Percentiles rank a stretch among this genome's conserved stretches.
Evolutionary conservation across 2,329 filamentous ascomycete genomes (phyloP).

Genomic region (Fusarium aywerte): DNA sequence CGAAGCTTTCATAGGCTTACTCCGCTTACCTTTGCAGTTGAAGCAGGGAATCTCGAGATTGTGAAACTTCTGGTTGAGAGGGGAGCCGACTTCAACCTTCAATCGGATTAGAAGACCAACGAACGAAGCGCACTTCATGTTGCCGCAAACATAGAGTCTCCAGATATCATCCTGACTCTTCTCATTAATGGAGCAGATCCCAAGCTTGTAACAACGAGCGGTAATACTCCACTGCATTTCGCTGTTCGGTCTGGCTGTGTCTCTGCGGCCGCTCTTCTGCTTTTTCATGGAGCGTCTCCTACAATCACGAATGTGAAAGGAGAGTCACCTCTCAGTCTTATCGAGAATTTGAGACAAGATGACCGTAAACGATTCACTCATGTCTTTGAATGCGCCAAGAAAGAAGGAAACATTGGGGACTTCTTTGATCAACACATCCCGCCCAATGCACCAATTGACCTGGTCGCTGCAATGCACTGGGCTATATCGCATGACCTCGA

Average conservation of each 20-base stretch:
- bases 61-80: slow-evolving; percentile 12
- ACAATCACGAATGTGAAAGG: not conserved
- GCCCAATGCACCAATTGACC: not conserved
- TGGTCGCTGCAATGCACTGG: not conserved
- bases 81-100: slow-evolving; percentile 18
- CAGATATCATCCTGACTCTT: not conserved
- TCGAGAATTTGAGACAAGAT: not conserved
- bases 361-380: not conserved
- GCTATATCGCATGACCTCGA: slow-evolving; percentile 7
- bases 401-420: not conserved
- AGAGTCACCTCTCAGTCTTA: not conserved
- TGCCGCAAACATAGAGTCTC: slow-evolving; percentile 7
- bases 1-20: slow-evolving; percentile 1
- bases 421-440: not conserved
- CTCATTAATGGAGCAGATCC: not conserved
- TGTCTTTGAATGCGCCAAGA: slow-evolving; percentile 4
- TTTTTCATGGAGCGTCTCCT: slow-evolving; percentile 20
- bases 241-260: slow-evolving; percentile 10
- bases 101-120: slow-evolving; percentile 5
- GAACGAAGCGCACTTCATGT: slow-evolving; percentile 9
- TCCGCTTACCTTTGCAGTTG: slow-evolving; percentile 15
- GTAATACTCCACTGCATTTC: slow-evolving; percentile 19
- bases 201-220: not conserved
- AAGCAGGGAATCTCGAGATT: slow-evolving; percentile 11
- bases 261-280: slow-evolving; percentile 13